These are phyloP conservation scores for Pedinophyceae sp. DNA, from an alignment of 139 green algal species.

Conservation along the genomic window DNA sequence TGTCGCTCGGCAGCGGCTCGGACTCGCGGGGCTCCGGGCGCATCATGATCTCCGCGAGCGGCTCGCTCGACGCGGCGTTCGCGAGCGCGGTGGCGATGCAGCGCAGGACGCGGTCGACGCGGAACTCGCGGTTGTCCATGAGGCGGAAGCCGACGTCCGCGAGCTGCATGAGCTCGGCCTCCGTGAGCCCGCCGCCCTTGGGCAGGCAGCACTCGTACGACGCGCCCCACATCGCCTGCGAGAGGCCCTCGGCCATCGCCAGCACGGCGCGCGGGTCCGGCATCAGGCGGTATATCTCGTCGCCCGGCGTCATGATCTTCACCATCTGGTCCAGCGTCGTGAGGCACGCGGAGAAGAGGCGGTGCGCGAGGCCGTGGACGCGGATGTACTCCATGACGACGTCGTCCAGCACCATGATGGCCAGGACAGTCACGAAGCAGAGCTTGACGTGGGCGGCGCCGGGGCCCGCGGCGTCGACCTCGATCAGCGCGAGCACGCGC, in stretches of 20 bases:
- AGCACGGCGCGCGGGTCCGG: conserved; percentile 9
- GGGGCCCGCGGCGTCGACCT: conserved; percentile 5
- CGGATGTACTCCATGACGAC: conserved; percentile 35
- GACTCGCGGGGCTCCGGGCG: neutral
- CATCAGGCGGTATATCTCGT: neutral
- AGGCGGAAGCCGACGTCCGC: conserved; percentile 28
- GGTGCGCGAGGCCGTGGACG: conserved; percentile 12
- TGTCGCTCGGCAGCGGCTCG: neutral
- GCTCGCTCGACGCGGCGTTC: conserved; percentile 24
- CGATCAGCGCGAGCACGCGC: conserved; percentile 6
- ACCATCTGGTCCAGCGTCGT: conserved; percentile 22
- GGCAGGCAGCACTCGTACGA: conserved; percentile 30
- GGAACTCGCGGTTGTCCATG: too few relatives aligned
- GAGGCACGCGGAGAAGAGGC: conserved; percentile 19
- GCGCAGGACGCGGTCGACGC: conserved; percentile 13
- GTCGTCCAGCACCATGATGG: conserved; percentile 58
- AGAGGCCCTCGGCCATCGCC: conserved; percentile 28
- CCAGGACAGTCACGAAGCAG: conserved; percentile 45
- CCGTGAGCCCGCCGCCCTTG: conserved; percentile 16
- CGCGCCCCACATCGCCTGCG: conserved; percentile 50
- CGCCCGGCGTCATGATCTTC: conserved; percentile 5
- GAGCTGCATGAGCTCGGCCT: conserved; percentile 31
- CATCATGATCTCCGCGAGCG: conserved; percentile 37
- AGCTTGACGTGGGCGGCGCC: conserved; percentile 32
- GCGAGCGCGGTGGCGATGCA: conserved; percentile 22